phyloP scores from a whole-genome alignment of 805 yeast species.

The Debaryomyces hansenii region DNA sequence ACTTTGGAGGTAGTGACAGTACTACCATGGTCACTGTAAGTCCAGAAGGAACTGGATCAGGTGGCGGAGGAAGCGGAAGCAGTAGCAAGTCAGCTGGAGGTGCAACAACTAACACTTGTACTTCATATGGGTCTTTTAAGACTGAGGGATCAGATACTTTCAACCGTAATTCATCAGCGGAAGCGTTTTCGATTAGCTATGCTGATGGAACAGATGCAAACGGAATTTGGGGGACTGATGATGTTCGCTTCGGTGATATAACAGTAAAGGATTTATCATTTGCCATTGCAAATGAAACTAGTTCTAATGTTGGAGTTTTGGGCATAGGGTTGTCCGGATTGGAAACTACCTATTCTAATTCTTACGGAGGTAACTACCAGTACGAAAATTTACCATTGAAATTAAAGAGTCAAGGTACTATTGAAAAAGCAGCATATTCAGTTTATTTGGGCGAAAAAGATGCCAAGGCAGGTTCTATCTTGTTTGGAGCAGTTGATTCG shows the following conservation, averaged over 20 bases:
- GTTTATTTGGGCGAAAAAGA: slow-evolving; percentile 29
- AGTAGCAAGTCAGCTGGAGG: neutral
- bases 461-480: slow-evolving; percentile 30
- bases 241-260: slow-evolving; percentile 50
- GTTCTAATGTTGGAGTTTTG: slow-evolving; percentile 67
- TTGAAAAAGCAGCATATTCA: slow-evolving; percentile 35
- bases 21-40: neutral
- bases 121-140: slow-evolving; percentile 49
- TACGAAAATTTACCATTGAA: slow-evolving; percentile 42
- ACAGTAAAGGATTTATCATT: slow-evolving; percentile 55
- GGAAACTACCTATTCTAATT: slow-evolving; percentile 52
- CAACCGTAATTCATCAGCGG: slow-evolving; percentile 39
- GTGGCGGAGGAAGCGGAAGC: slow-evolving; percentile 4
- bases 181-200: slow-evolving; percentile 42
- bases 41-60: slow-evolving; percentile 4
- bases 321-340: slow-evolving; percentile 72
- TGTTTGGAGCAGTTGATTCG: slow-evolving; percentile 46
- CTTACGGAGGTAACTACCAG: slow-evolving; percentile 15
- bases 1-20: neutral
- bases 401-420: slow-evolving; percentile 31
- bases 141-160: slow-evolving; percentile 39
- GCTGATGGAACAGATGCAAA: slow-evolving; percentile 49
- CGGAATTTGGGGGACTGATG: slow-evolving; percentile 66
- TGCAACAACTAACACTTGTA: slow-evolving; percentile 36
- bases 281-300: slow-evolving; percentile 70